Base-by-base conservation (phyloP, 257 asterid genomes). In the Salvia splendens region DNA sequence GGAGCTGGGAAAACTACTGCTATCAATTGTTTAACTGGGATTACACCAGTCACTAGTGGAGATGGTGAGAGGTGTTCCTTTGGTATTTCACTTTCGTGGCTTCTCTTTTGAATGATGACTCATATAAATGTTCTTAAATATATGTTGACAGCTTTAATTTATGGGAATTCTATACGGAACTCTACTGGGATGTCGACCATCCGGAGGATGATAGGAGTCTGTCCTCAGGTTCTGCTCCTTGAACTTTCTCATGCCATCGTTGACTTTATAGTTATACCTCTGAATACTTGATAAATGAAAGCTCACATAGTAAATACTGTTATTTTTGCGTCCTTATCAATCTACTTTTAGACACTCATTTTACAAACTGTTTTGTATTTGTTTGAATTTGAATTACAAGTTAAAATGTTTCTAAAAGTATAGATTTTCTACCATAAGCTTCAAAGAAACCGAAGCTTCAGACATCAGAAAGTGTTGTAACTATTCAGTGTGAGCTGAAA, bases 1-100 rank as follows among this genome's bases (percentile, higher is more conserved):
- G 98, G 97, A 70, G 97, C 98, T 67, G 98, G 98, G 47, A 93
- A 93, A 82, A 93, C 98, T 69, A 93, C 98, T 56, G 77, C 85
- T 28, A 93, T 93, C 51, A 88, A 82, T 77, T 93, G 98, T 75
- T 82, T 93, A 85, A 93, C 96, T 60, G 98, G 98, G 71, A 83
- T 87, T 73, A 87, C 96, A 38, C 97, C 97, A 12, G 94, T 86
- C 65, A 89, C 92, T 48, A 76, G 81, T 55, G 98, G 98, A 77
- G 98, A 93, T 83, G 98, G 98, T 93, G 85, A 80, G 84, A 67
- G 32, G 45, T 46, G 40, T 49, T 76, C 3, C 67, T 75, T 53
- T 46, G 30, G 10, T 49, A 42, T 65, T 33, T 28, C 28, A 36
- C 11, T 49, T 65, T 60, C 60, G 16, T 54, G 12, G 7, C 35